phyloP scores from a whole-genome alignment of 2,329 filamentous ascomycete species.

The Fusarium brachygibbosum region DNA sequence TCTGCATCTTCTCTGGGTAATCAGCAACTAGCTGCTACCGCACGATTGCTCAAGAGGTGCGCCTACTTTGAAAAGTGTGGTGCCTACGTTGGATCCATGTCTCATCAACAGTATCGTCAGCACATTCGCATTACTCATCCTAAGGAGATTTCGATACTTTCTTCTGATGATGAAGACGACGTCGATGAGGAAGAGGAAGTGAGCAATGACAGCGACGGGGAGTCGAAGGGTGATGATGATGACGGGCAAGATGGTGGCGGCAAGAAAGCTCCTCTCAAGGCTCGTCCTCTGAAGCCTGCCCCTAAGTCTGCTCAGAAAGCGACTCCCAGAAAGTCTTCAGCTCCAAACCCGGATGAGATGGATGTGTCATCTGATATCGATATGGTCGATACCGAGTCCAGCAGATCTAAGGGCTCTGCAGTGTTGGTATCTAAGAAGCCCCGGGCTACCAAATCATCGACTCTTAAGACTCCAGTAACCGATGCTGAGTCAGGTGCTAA shows the following conservation, averaged over 20 bases:
- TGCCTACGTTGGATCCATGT: slow-evolving; percentile 16
- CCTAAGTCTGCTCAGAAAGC: neutral
- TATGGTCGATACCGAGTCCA: neutral
- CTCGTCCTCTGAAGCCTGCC: neutral
- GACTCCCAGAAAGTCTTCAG: neutral
- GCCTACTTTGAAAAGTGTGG: slow-evolving; percentile 35
- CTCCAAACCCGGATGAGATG: neutral
- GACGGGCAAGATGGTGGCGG: neutral
- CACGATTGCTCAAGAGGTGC: slow-evolving; percentile 9
- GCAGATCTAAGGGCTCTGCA: neutral
- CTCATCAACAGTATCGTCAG: slow-evolving; percentile 8
- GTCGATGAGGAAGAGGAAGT: no score
- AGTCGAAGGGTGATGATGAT: neutral
- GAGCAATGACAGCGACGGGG: neutral
- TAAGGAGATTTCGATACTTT: slow-evolving; percentile 7
- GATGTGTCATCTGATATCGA: neutral
- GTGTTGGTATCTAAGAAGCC: neutral
- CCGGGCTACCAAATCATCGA: neutral
- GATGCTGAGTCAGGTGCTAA: neutral
- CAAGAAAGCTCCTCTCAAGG: neutral
- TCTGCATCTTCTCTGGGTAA: neutral
- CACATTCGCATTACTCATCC: slow-evolving; percentile 17
- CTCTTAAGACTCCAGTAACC: neutral
- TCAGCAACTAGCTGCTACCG: no score
- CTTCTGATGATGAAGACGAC: neutral